Evolutionary conservation across 345 rosid species (phyloP), one percentile per base, ranked within the genome.

Genomic region (Mangifera indica): DNA sequence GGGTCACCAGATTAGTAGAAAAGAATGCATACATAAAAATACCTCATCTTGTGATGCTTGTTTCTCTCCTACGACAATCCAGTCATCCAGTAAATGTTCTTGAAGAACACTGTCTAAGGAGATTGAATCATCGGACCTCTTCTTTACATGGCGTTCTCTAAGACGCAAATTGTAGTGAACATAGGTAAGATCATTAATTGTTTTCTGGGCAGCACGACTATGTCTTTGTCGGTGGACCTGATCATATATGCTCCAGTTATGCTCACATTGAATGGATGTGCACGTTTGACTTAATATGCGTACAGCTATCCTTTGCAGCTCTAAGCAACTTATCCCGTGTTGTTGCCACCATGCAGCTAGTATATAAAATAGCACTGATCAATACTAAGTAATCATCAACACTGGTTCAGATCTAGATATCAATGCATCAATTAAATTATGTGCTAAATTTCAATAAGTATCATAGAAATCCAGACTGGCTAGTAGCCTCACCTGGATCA

Each of bases 321-420:
- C 77, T 64, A 79, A 74, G 71, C 76, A 71, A 52, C 72, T 79
- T 63, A 73, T 70, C 42, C 80, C 84, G 60, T 81, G 80, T 54
- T 72, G 78, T 29, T 72, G 77, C 84, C 84, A 81, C 84, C 84
- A 81, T 4, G 81, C 78, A 74, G 84, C 84, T 81, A 71, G 64
- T 61, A 53, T 55, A 21, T 26, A 24, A 72, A 60, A 77, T 3
- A 67, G 26, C 20, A 11, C 24, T n/a, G 53, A 29, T 73, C 68
- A 67, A 49, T 22, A 44, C 54, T 5, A 29, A 10, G 17, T 24
- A 57, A 32, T 44, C 60, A 72, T 22, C 53, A 18, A 52, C 20
- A 45, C 22, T 8, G 51, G 60, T 24, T 58, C 48, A 3, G 7
- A 70, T 20, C 20, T 14, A 18, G 25, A 57, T 45, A 29, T 70